A percentile compares a stretch with the other conserved stretches of the same genome.
phyloP scores from a whole-genome alignment of 1,284 basidiomycete genomes.

The Malassezia sympodialis region DNA sequence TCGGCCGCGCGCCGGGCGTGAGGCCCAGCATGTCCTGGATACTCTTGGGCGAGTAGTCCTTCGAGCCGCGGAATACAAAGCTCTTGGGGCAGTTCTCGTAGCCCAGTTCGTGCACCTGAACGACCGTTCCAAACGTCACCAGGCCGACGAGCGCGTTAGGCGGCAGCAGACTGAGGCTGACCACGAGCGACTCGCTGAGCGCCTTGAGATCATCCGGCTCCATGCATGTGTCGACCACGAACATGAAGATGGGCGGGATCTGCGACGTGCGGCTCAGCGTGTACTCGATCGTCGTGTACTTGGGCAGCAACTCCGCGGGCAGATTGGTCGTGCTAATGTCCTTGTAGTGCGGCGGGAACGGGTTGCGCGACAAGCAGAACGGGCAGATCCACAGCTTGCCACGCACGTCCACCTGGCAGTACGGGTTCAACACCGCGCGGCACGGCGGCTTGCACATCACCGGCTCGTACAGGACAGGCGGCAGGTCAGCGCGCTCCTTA shows the following conservation, averaged over 20 bases:
- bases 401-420: constrained; percentile 96
- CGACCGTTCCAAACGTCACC: constrained; percentile 94
- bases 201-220: constrained; percentile 94
- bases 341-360: constrained; percentile 97
- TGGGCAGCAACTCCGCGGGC: constrained; percentile 86
- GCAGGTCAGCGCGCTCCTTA: constrained; percentile 86
- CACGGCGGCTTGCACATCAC: constrained; percentile 97
- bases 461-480: constrained; percentile 92
- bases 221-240: constrained; percentile 93
- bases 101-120: constrained; percentile 96
- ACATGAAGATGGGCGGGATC: constrained; percentile 90
- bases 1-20: constrained; percentile 52
- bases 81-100: constrained; percentile 94
- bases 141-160: constrained; percentile 88
- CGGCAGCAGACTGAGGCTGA: constrained; percentile 83
- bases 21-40: constrained; percentile 98
- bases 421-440: constrained; percentile 92
- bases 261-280: constrained; percentile 81
- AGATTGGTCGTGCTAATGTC: constrained; percentile 95
- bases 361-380: constrained; percentile 90
- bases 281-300: constrained; percentile 99
- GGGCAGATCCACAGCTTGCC: constrained; percentile 99
- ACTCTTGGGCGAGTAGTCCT: constrained; percentile 92
- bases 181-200: constrained; percentile 78
- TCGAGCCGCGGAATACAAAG: constrained; percentile 97